phyloP scores from a whole-genome alignment of 2,329 filamentous ascomycete genomes.

The Neofusicoccum sp. region DNA sequence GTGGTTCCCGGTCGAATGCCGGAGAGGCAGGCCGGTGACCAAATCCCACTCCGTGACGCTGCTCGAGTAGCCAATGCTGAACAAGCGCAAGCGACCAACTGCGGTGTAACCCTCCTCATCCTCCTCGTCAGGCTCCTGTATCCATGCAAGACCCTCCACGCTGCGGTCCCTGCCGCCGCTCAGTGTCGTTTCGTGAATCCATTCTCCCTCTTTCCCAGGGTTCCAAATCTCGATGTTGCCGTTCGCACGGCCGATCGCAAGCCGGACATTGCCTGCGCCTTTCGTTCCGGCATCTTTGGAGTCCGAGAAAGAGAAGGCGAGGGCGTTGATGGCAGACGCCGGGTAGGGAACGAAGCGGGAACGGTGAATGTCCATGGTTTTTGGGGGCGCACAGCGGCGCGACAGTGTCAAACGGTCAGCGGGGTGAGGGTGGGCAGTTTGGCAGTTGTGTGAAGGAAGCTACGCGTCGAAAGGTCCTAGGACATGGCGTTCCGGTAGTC shows the following conservation, averaged over 20 bases:
- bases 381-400: background rate
- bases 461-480: background rate
- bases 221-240: constrained; percentile 99
- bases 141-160: constrained; percentile 90
- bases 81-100: constrained; percentile 76
- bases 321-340: constrained; percentile 85
- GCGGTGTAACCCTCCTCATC: constrained; percentile 58
- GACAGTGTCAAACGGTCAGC: background rate
- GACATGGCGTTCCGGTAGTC: background rate
- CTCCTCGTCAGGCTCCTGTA: constrained; percentile 75
- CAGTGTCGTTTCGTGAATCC: constrained; percentile 88
- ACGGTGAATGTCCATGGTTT: constrained; percentile 87
- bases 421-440: background rate
- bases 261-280: constrained; percentile 46
- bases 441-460: background rate
- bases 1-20: constrained; percentile 86
- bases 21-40: constrained; percentile 70
- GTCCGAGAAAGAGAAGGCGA: constrained; percentile 82
- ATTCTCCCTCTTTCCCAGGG: constrained; percentile 67
- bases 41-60: constrained; percentile 96
- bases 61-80: constrained; percentile 93
- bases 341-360: constrained; percentile 94
- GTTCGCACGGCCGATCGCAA: constrained; percentile 89
- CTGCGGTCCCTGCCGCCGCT: constrained; percentile 80
- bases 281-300: constrained; percentile 27